phyloP scores from a whole-genome alignment of 768 basidiomycete genomes.

The Pluteus cervinus region DNA sequence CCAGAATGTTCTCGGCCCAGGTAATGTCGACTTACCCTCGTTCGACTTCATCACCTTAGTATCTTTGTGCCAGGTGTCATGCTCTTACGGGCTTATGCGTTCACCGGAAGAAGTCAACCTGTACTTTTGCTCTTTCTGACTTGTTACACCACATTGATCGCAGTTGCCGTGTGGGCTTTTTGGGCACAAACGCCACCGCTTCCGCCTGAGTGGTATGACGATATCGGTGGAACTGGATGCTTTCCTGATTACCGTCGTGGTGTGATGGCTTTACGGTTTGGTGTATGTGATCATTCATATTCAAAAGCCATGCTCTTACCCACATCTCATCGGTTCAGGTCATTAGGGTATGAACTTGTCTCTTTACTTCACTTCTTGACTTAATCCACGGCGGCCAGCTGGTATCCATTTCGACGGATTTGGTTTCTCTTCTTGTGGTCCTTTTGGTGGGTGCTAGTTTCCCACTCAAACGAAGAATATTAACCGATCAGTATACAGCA shows the following conservation, averaged over 20 bases:
- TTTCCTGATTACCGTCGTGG: constrained; percentile 30
- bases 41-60: neutral
- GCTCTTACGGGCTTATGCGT: constrained; percentile 38
- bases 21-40: neutral
- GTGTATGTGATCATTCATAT: constrained; percentile 18
- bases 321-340: constrained; percentile 5
- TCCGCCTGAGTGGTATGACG: constrained; percentile 16
- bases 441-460: constrained; percentile 21
- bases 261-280: constrained; percentile 24
- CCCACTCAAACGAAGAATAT: neutral
- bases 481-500: constrained; percentile 13
- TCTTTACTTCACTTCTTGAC: neutral
- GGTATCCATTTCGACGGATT: constrained; percentile 31
- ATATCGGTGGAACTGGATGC: constrained; percentile 26
- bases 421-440: constrained; percentile 28
- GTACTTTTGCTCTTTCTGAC: constrained; percentile 22
- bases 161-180: constrained; percentile 30
- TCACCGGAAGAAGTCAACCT: constrained; percentile 26
- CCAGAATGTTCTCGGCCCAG: constrained; percentile 20
- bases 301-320: constrained; percentile 4
- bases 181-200: constrained; percentile 18
- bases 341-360: constrained; percentile 16
- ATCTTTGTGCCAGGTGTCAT: constrained; percentile 26
- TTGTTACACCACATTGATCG: constrained; percentile 26
- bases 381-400: constrained; percentile 16